Base-by-base conservation (phyloP, 2,329 filamentous ascomycete genomes). In the Trichoderma sp. region DNA sequence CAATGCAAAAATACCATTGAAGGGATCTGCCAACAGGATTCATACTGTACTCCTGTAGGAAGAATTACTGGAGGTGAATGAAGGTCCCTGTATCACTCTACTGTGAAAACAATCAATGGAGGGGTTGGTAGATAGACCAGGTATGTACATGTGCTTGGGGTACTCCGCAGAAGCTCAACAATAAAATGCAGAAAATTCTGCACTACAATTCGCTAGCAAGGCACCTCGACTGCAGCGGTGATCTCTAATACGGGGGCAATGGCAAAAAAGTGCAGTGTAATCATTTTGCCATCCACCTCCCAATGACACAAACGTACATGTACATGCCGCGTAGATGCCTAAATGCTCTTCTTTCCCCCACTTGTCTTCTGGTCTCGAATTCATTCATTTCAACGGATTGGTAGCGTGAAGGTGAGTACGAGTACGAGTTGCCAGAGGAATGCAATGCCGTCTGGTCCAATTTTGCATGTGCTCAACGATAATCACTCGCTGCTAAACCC, bases 131-230 rank as follows among this genome's bases (percentile, higher is more conserved):
- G 45, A n/a, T 53, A 18, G n/a, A 21, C 41, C 3, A 56, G 9
- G 18, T 38, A 38, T 38, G 18, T 12, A 9, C 41, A 56, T 31
- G 41, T 68, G 65, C 29, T 59, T 38, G 66, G 66, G 50, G 45
- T 41, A 53, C 27, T 62, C 29, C 59, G 27, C 16, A 27, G 33
- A 60, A 59, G 67, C 50, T 60, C 33, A 38, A 62, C 35, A 62
- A 67, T 12, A n/a, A 45, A n/a, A 45, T 60, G 66, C 66, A 60
- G 53, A 71, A 71, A 71, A 31, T 62, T 71, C 67, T 71, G 67
- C 67, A 45, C 67, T n/a, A 62, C 24, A 41, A 41, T 31, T 62
- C 53, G 67, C 67, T 71, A 45, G 53, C 67, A 71, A 41, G 8
- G 21, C 21, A 59, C 21, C 16, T 45, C 53, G 27, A 71, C 24